Evolutionary conservation across 108 stramenopile species (phyloP).

Genomic region (Fragilariopsis cylindrus): DNA sequence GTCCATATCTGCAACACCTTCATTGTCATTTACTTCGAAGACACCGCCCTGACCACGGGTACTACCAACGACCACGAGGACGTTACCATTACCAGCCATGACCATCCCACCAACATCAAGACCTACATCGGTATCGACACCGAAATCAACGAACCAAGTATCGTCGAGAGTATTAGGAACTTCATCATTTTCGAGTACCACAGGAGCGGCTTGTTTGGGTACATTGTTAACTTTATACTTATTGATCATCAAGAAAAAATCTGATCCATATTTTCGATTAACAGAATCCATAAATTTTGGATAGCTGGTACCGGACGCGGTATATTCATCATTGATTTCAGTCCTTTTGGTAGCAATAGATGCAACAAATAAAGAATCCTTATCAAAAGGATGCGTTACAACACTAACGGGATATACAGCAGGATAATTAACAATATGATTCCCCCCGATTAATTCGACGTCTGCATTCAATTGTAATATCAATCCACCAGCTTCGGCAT

Average conservation of each 20-base stretch:
- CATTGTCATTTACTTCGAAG: constrained; percentile 15
- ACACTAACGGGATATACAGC: constrained; percentile 28
- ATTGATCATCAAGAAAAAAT: constrained; percentile 21
- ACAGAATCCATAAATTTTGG: constrained; percentile 23
- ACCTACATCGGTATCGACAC: not conserved
- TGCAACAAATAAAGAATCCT: constrained; percentile 27
- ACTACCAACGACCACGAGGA: constrained; percentile 44
- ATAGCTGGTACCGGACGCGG: not conserved
- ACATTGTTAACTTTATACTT: not conserved
- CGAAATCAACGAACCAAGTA: constrained; percentile 2
- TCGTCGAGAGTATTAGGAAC: constrained; percentile 1
- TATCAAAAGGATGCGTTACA: constrained; percentile 14
- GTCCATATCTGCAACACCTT: constrained; percentile 33
- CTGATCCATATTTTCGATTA: constrained; percentile 19
- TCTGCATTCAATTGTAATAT: constrained; percentile 18
- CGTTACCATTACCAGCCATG: constrained; percentile 21
- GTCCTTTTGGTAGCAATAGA: constrained; percentile 17
- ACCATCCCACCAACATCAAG: constrained; percentile 24
- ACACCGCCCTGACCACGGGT: constrained; percentile 30
- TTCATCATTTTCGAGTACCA: not conserved
- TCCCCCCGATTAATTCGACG: constrained; percentile 19
- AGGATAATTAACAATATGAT: not conserved
- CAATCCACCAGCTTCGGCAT: constrained; percentile 14
- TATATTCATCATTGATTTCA: not conserved
- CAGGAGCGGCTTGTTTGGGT: constrained; percentile 1